Evolutionary conservation across 768 basidiomycete genomes (phyloP).

Genomic region (Lactarius trivialis): DNA sequence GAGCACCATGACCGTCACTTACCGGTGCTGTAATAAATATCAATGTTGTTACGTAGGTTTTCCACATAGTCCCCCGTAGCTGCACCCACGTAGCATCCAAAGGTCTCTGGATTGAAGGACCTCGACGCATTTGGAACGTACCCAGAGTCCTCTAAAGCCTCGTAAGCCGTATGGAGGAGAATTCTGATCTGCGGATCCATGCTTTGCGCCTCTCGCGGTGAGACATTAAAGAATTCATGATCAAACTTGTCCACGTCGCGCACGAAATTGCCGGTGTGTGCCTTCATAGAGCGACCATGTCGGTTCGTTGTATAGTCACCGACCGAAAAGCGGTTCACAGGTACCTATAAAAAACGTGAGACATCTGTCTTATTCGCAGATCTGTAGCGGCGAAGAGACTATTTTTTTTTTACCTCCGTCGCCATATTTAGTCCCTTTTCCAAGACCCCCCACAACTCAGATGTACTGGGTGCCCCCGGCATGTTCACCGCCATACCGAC

Average conservation of each 20-base stretch:
- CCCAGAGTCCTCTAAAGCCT: conserved; percentile 65
- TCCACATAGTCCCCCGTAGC: conserved; percentile 65
- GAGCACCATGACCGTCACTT: conserved; percentile 9
- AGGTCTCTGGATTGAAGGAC: conserved; percentile 44
- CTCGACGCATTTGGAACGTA: conserved; percentile 56
- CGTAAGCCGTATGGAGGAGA: conserved; percentile 57
- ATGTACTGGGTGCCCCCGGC: conserved; percentile 44
- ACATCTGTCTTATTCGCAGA: conserved; percentile 1
- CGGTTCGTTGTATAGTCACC: conserved; percentile 32
- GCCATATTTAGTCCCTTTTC: conserved; percentile 50
- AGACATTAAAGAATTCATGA: conserved; percentile 63
- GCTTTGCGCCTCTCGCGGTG: conserved; percentile 63
- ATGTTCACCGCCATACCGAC: conserved; percentile 62
- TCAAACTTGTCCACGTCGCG: conserved; percentile 54
- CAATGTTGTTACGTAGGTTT: conserved; percentile 55
- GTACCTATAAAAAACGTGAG: conserved; percentile 43
- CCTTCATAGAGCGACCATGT: conserved; percentile 41
- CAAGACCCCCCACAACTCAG: conserved; percentile 54
- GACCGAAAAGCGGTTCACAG: conserved; percentile 48
- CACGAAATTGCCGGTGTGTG: conserved; percentile 59
- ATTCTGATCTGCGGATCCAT: conserved; percentile 77
- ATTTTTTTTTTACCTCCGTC: conserved; percentile 40
- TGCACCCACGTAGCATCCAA: conserved; percentile 64
- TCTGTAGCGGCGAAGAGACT: background rate
- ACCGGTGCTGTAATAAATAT: conserved; percentile 70